Conservation (phyloP, 1,139 yeast genomes). For the Hemisphaericaspora subhashii region DNA sequence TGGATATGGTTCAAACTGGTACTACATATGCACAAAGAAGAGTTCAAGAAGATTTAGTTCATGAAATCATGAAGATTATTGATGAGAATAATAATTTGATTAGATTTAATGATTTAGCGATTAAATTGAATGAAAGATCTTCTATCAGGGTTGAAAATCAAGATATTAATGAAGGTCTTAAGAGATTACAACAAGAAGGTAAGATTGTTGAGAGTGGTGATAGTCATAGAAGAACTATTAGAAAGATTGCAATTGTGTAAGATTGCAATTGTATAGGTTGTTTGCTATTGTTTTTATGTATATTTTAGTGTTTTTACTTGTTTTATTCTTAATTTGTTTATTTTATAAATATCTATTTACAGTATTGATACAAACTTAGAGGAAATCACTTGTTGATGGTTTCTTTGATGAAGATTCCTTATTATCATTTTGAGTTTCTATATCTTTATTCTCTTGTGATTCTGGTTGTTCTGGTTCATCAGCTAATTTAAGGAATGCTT, state of each 20-base stretch:
- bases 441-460: conserved; percentile 1
- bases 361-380: no score
- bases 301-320: not conserved
- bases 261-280: not conserved
- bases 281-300: not conserved
- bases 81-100: conserved; percentile 46
- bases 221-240: conserved; percentile 66
- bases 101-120: conserved; percentile 60
- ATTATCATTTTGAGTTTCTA: not conserved
- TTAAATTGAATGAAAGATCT: conserved; percentile 67
- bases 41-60: conserved; percentile 69
- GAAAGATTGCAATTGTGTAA: conserved; percentile 39
- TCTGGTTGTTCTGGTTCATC: conserved; percentile 21
- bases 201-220: conserved; percentile 71
- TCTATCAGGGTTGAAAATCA: conserved; percentile 67
- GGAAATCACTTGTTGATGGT: not conserved
- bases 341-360: no score
- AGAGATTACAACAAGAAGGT: conserved; percentile 75
- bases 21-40: conserved; percentile 87
- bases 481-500: conserved; percentile 33
- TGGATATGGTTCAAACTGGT: conserved; percentile 97
- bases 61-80: conserved; percentile 54
- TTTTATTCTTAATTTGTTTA: not conserved
- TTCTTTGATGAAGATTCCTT: not conserved
- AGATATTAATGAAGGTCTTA: conserved; percentile 68